phyloP scores from a whole-genome alignment of 2,329 filamentous ascomycete species.

The Pseudohalonectria lignicola region DNA sequence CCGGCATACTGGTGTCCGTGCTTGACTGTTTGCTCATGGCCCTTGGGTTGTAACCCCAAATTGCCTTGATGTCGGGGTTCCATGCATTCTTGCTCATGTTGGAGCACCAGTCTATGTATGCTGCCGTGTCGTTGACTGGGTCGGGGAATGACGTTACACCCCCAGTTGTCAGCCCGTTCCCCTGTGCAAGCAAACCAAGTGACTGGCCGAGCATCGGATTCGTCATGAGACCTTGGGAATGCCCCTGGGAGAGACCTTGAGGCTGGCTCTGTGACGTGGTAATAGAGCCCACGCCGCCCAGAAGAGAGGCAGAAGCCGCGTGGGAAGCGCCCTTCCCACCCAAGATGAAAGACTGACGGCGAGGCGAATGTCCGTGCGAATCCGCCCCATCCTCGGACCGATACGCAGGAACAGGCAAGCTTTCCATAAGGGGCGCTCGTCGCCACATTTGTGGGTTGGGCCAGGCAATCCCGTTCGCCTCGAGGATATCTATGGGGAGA shows the following conservation, averaged over 20 bases:
- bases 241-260: no score
- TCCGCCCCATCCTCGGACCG: conserved; percentile 34
- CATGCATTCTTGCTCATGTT: not conserved
- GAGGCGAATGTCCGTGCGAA: conserved; percentile 54
- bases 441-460: conserved; percentile 64
- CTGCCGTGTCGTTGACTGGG: conserved; percentile 12
- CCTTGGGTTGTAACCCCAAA: conserved; percentile 7
- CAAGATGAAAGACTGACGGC: conserved; percentile 18
- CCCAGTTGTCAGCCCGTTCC: not conserved
- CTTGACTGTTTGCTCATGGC: conserved; percentile 14
- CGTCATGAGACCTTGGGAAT: not conserved
- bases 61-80: conserved; percentile 3
- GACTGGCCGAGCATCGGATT: conserved; percentile 1
- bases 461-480: conserved; percentile 67
- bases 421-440: conserved; percentile 28
- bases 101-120: conserved; percentile 14
- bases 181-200: conserved; percentile 1
- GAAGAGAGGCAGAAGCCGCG: no score
- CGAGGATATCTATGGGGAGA: conserved; percentile 51
- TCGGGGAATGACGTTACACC: conserved; percentile 13
- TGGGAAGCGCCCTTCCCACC: no score
- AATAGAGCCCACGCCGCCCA: no score
- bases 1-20: conserved; percentile 30
- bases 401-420: conserved; percentile 27
- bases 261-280: not conserved